A percentile compares a stretch with the other conserved stretches of the same genome.
phyloP scores from a whole-genome alignment of 352 stramenopile species.

The Phytophthora colocasiae region DNA sequence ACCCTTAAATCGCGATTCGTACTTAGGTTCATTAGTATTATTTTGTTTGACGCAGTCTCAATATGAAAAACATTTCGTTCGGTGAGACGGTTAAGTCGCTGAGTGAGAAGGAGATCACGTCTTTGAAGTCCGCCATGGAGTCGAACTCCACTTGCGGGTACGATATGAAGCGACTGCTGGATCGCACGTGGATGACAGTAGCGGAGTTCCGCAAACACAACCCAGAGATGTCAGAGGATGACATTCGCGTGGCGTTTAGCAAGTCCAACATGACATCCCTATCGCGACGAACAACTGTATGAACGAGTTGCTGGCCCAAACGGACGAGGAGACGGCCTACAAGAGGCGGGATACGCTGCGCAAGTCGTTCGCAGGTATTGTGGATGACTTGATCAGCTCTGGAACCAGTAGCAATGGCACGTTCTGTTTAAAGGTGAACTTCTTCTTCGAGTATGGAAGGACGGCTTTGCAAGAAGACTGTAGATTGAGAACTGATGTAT shows the following conservation, averaged over 20 bases:
- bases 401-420: conserved; percentile 39
- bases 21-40: too few species aligned
- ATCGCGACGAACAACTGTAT: conserved; percentile 43
- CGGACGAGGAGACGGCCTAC: conserved; percentile 29
- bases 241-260: conserved; percentile 30
- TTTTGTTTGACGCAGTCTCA: too few species aligned
- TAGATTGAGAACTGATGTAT: too few species aligned
- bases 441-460: too few species aligned
- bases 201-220: conserved; percentile 23
- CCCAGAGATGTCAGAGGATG: conserved; percentile 24
- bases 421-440: too few species aligned
- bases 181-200: conserved; percentile 36
- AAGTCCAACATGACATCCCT: conserved; percentile 51
- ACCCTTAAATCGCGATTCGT: too few species aligned
- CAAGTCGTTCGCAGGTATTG: conserved; percentile 47
- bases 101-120: conserved; percentile 20
- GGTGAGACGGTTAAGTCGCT: conserved; percentile 21
- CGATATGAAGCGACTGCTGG: conserved; percentile 33
- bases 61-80: conserved; percentile 33
- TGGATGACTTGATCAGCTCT: conserved; percentile 45
- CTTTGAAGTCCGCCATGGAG: conserved; percentile 20
- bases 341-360: conserved; percentile 42
- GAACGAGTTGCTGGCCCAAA: conserved; percentile 30
- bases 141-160: conserved; percentile 31
- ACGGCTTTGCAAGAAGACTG: too few species aligned